Evolutionary conservation across 225 moss, liverwort and hornwort genomes (phyloP), one percentile per base, ranked within the genome.

Genomic region (Lunularia cruciata): DNA sequence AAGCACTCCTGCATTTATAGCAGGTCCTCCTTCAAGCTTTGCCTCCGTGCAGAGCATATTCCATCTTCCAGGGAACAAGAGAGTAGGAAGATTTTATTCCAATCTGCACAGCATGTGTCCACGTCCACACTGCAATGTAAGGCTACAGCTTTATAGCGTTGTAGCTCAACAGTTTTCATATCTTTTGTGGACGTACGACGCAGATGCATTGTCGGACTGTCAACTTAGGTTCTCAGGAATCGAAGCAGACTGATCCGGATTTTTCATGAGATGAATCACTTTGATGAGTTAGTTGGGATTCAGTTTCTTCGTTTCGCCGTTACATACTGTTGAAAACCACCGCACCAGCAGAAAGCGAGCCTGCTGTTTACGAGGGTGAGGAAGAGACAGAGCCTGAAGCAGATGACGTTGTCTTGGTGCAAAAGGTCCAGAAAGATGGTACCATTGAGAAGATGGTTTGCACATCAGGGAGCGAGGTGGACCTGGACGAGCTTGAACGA

Each of bases 401-500:
- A 57, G 87, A 86, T 70, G 88, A 86, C 58, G 98, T 98, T 45
- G 92, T 93, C 23, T 79, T 98, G 78, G 86, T 93, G 67, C 91
- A 98, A 77, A 93, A 91, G 74, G 83, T 81, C 55, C 90, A 93
- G 37, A 79, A 85, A 23, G 89, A 89, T 86, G 98, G 98, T 51
- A 84, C 78, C 8, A 75, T 93, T n/a, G 93, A 98, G 75, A 98
- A 85, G 74, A 92, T 98, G 52, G 80, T 98, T 46, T 98, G 93
- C 70, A 87, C 81, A 33, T 86, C 90, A 19, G 98, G 98, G 68
- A 89, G 81, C 54, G 93, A 98, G 81, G 88, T 98, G 55, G 98
- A 98, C 86, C 90, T 93, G 1, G 91, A 84, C 70, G 98, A 98
- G 75, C 92, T 98, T 56, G 98, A 98, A 74, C 77, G 93, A 74